phyloP scores from a whole-genome alignment of 331 rosid genomes.

The Quercus tomentella region DNA sequence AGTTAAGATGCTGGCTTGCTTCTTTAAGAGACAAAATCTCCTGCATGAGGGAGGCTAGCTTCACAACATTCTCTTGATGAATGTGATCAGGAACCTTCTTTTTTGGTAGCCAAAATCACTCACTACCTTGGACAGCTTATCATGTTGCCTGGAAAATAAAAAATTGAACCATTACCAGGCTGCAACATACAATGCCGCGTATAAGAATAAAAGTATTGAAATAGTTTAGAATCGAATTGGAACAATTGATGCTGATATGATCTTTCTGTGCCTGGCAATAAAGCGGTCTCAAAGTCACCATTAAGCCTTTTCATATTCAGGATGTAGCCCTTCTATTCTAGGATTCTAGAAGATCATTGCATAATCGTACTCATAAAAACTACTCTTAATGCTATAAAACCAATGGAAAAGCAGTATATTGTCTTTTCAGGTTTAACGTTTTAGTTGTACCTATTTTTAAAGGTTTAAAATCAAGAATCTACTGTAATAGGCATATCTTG shows the following conservation, averaged over 20 bases:
- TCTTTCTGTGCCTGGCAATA: too few relatives aligned
- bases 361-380: too few relatives aligned
- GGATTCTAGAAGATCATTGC: too few relatives aligned
- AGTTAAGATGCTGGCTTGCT: slow-evolving; percentile 39
- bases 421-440: too few relatives aligned
- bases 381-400: too few relatives aligned
- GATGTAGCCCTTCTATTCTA: too few relatives aligned
- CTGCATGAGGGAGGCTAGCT: slow-evolving; percentile 59
- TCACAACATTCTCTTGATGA: slow-evolving; percentile 47
- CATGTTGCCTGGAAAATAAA: slow-evolving; percentile 57
- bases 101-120: slow-evolving; percentile 53
- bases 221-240: too few relatives aligned
- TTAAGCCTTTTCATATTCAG: too few relatives aligned
- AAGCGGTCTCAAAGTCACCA: too few relatives aligned
- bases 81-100: slow-evolving; percentile 55
- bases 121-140: slow-evolving; percentile 52
- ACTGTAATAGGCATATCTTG: background rate
- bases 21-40: slow-evolving; percentile 61
- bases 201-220: too few relatives aligned
- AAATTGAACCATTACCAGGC: background rate
- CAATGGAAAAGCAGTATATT: too few relatives aligned
- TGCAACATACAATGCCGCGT: background rate
- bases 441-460: background rate
- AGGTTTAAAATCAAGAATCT: background rate
- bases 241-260: too few relatives aligned